These are phyloP conservation scores for Pythium phragmitis DNA, from an alignment of 352 stramenopile species.

Conservation along the genomic window DNA sequence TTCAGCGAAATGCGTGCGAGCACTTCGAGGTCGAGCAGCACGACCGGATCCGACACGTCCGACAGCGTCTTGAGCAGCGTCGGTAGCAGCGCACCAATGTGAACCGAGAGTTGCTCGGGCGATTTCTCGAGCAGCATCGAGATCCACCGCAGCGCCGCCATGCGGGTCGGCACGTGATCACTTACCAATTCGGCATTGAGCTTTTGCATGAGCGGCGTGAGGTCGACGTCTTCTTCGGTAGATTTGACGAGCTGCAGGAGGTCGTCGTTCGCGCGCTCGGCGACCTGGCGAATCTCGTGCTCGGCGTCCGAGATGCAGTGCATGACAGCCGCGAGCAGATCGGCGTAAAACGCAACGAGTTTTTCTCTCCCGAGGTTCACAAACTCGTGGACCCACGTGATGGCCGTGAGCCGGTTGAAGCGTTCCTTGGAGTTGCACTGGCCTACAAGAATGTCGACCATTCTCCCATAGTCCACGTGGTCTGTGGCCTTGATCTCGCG, in stretches of 20 bases:
- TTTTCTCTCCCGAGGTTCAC: constrained; percentile 95
- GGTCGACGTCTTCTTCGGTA: constrained; percentile 88
- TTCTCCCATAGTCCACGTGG: constrained; percentile 96
- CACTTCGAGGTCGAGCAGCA: constrained; percentile 96
- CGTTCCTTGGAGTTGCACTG: constrained; percentile 97
- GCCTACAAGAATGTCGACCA: constrained; percentile 97
- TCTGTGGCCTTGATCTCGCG: constrained; percentile 96
- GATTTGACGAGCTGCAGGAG: constrained; percentile 94
- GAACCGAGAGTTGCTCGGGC: constrained; percentile 90
- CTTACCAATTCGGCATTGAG: constrained; percentile 94
- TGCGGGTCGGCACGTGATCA: constrained; percentile 96
- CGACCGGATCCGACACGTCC: constrained; percentile 95
- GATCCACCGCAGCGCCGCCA: constrained; percentile 95
- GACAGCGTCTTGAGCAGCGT: constrained; percentile 96
- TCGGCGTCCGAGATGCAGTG: constrained; percentile 98
- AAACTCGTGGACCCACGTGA: constrained; percentile 98
- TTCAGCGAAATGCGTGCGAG: constrained; percentile 94
- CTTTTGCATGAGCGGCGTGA: constrained; percentile 93
- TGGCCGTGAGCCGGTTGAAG: constrained; percentile 96
- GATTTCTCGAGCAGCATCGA: constrained; percentile 99
- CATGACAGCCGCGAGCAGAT: constrained; percentile 96
- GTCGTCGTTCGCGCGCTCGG: constrained; percentile 96
- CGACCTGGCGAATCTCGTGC: constrained; percentile 95
- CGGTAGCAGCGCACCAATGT: constrained; percentile 92
- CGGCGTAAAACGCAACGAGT: constrained; percentile 94